Conservation (phyloP, 2,329 filamentous ascomycete species). For the Dactylellina parvicollis region DNA sequence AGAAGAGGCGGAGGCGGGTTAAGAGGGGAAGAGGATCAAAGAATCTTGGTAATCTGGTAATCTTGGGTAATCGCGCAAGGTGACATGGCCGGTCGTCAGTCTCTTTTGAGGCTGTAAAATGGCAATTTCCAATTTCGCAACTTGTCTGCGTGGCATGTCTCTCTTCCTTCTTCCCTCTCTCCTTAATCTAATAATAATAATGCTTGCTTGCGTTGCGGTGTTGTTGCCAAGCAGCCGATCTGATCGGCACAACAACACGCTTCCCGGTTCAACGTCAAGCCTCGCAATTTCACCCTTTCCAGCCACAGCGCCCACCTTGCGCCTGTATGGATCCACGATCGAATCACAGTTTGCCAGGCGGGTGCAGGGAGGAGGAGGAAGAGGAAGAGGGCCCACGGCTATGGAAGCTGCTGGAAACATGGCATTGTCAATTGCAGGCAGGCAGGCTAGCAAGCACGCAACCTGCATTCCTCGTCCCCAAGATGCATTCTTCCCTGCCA, state of each 20-base stretch:
- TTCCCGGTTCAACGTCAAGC: neutral
- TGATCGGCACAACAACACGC: constrained; percentile 28
- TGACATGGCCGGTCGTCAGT: constrained; percentile 6
- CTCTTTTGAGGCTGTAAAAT: constrained; percentile 17
- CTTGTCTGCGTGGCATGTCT: constrained; percentile 41
- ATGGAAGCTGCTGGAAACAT: constrained; percentile 45
- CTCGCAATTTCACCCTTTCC: constrained; percentile 35
- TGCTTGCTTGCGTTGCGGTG: neutral
- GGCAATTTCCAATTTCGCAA: constrained; percentile 26
- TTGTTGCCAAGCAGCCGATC: constrained; percentile 33
- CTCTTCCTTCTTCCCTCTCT: neutral
- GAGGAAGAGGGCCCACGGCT: neutral
- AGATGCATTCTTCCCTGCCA: constrained; percentile 3
- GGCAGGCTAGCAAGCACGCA: neutral
- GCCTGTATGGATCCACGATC: neutral
- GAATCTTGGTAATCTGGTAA: neutral
- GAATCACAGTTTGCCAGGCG: neutral
- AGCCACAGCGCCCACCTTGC: constrained; percentile 29
- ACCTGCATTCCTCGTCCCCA: constrained; percentile 29
- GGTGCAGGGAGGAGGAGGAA: neutral
- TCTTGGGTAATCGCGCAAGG: constrained; percentile 24
- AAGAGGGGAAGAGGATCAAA: neutral
- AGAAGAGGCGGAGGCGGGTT: constrained; percentile 14
- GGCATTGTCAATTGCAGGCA: neutral
- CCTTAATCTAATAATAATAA: constrained; percentile 23